Base-by-base conservation (phyloP, 805 yeast genomes). In the Candida succiphila region DNA sequence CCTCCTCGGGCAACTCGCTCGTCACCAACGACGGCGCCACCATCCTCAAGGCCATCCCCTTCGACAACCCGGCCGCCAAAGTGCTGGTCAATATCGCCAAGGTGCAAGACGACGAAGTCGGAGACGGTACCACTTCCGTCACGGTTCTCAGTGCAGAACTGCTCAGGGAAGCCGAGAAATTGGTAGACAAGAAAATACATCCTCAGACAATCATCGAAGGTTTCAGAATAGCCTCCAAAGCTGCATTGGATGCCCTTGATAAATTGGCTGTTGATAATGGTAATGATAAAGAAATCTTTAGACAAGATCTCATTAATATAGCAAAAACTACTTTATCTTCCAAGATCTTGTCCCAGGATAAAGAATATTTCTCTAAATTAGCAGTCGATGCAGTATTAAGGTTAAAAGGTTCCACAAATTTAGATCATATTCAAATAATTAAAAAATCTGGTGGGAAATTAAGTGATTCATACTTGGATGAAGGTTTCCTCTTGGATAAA, bases 1-100 rank as follows among this genome's bases (percentile, higher is more conserved):
- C 95, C 15, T 70, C 87, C 4, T 74, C 92, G 28, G 85, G 84
- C 30, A 68, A 67, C 35, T 69, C 92, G 3, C 52, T 88, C 51
- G 88, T 92, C 25, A 92, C 99, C 31, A 92, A 92, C 56, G 99
- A 92, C 63, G 99, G 99, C 40, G 98, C 98, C 32, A 92, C 99
- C 3, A 92, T 92, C 43, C 65, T 92, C 43, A 87, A 88, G 51
- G 72, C 94, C 2, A 89, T 92, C 48, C 96, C 97, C 13, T 74
- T 92, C 44, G 96, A 88, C 54, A 89, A 92, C 49, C 97, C 97
- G 8, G 97, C 97, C 13, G 99, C 98, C 17, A 85, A 85, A 49
- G 89, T 89, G 36, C 66, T 92, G 44, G 98, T 94, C 22, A 94
- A 94, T 54, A 82, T 92, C 36, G 81, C 96, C 32, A 80, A 92